These are phyloP conservation scores for Colletotrichum gigasporum DNA, from an alignment of 2,329 filamentous ascomycete species.

Conservation along the genomic window DNA sequence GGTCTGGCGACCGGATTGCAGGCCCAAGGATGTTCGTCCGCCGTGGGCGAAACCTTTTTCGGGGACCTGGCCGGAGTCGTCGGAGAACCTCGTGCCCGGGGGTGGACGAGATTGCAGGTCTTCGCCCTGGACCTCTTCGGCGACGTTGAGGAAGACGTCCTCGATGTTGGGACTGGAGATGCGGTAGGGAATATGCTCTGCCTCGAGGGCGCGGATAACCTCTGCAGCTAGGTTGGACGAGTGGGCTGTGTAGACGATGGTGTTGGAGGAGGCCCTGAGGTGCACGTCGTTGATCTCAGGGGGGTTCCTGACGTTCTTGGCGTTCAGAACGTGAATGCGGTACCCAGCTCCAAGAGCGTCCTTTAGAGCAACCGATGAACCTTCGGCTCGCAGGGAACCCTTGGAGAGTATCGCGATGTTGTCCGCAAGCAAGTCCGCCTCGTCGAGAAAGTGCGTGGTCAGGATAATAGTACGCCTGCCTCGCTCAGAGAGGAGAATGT, in stretches of 20 bases:
- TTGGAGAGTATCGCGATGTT: slow-evolving; percentile 77
- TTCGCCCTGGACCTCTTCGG: slow-evolving; percentile 75
- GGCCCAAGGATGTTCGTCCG: slow-evolving; percentile 48
- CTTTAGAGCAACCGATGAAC: slow-evolving; percentile 76
- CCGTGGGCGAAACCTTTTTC: slow-evolving; percentile 39
- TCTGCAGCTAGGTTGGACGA: slow-evolving; percentile 75
- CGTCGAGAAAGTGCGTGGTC: slow-evolving; percentile 81
- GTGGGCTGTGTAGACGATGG: slow-evolving; percentile 77
- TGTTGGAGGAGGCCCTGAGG: slow-evolving; percentile 71
- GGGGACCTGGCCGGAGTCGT: not conserved
- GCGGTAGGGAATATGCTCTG: slow-evolving; percentile 78
- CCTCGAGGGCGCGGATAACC: slow-evolving; percentile 76
- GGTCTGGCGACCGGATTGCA: slow-evolving; percentile 75
- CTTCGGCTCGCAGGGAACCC: slow-evolving; percentile 71
- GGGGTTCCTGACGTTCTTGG: slow-evolving; percentile 55
- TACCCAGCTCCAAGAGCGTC: slow-evolving; percentile 64
- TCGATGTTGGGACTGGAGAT: slow-evolving; percentile 91
- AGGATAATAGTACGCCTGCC: slow-evolving; percentile 74
- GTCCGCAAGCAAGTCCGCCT: slow-evolving; percentile 77
- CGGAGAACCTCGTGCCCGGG: not conserved
- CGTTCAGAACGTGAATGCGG: slow-evolving; percentile 42
- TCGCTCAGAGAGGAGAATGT: slow-evolving; percentile 75
- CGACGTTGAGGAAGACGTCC: slow-evolving; percentile 88
- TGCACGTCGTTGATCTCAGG: slow-evolving; percentile 64
- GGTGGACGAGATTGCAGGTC: not conserved